Evolutionary conservation across 768 basidiomycete genomes (phyloP), one percentile per base, ranked within the genome.

Genomic region (Suillus decipiens): DNA sequence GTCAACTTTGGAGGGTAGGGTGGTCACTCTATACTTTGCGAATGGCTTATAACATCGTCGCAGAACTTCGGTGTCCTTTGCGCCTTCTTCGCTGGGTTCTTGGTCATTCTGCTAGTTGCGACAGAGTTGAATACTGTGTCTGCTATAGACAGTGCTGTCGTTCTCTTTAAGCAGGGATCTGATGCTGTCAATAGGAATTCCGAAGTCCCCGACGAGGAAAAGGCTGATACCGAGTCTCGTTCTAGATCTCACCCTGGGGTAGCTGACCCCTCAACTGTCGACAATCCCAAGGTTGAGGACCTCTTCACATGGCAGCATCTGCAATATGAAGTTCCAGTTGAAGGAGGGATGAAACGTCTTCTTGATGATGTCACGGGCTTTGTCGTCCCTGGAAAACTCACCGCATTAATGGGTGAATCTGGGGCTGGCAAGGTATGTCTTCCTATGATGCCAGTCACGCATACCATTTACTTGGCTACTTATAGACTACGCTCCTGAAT

Each of bases 221-320:
- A 75, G 37, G 67, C 72, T 0, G 31, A n/a, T 36, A 11, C 6
- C 33, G 51, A 53, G 5, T n/a, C 12, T 33, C 11, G 2, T 53
- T 36, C 51, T 34, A 34, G 11, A 34, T 12, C 31, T 19, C 31
- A 3, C 11, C n/a, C 19, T 19, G 19, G 11, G 11, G 31, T 12
- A 34, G 51, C 5, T n/a, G 19, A n/a, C n/a, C 6, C 19, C 51
- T 53, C 51, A 34, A 34, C 10, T 53, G 33, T 33, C 51, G 19
- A 34, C 51, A 14, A 34, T 34, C 19, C n/a, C 6, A 34, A 53
- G 51, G 58, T 66, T 1, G 78, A 73, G 28, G 81, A 89, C 66
- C 81, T 88, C 6, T 95, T 97, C 75, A 92, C 94, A 1, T 97
- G 92, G 92, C 81, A 87, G 58, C 78, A 86, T 63, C 66, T 93